Base-by-base conservation (phyloP, 192 early-diverging fungal genomes). In the Rhizoclosmatium sp. region DNA sequence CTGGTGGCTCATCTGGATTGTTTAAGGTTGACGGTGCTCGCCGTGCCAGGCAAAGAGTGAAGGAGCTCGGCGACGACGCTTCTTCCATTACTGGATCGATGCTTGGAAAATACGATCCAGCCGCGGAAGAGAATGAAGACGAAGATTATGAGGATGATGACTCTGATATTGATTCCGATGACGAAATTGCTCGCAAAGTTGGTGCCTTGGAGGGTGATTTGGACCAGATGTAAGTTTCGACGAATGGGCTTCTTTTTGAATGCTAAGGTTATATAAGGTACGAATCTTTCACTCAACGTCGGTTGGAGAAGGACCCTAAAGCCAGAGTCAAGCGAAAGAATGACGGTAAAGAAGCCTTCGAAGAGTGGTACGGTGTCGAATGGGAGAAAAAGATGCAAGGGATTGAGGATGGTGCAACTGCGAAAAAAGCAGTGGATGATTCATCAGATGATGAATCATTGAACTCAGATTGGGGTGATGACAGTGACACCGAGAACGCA, bases 291-390 rank as follows among this genome's bases (percentile, higher is more conserved):
- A 83, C 87, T 65, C 88, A 92, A 64, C 92, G 91, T 60, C 91
- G 91, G 83, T 81, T 89, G 46, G 90, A 95, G 74, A 89, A 87
- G 3, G 91, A 98, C 82, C 92, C 95, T 14, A 92, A 91, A 79
- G 84, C 87, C 67, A 87, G 88, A 68, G 94, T 93, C 76, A 88
- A 91, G 73, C 85, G 91, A 31, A 89, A 93, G 19, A 90, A 89
- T 65, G 80, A 75, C 39, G 85, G 88, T 60, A 83, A 87, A 69
- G 86, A 86, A 47, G 85, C 81, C 5, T 87, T 87, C 49, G 87
- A 89, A 69, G 91, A 89, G 46, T 87, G 88, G 88, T 85, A 88
- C 75, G 87, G 88, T 3, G 66, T 84, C 41, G 90, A 91, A 78
- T 85, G 82, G 78, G 85, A 89, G 47, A 82, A 82, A 3, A 88